Base-by-base conservation (phyloP, 805 yeast species). In the Priceomyces medius region DNA sequence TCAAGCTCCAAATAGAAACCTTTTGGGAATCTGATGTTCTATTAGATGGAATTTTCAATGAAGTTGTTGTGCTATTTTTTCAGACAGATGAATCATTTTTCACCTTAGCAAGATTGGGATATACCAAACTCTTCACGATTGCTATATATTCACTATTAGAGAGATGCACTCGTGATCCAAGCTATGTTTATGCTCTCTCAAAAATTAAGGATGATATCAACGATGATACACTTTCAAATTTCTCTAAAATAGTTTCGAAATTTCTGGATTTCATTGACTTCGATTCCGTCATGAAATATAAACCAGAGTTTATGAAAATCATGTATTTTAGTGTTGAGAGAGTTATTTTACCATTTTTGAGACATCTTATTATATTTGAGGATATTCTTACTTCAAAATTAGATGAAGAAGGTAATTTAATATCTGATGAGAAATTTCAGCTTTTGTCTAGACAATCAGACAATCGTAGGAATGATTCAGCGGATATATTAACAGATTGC, bases 81-180 rank as follows among this genome's bases (percentile, higher is more conserved):
- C 76, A 73, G 47, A 70, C 76, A 4, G 68, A 67, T 40, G 76
- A 73, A 42, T 67, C 79, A 0, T 58, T 74, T 7, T 54, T 51
- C 5, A 62, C 71, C 1, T 42, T 73, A 19, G 49, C 66, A 14
- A 58, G 61, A n/a, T 43, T 60, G 10, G 68, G 65, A 1, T 47
- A 56, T 41, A 48, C 59, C 4, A 68, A 65, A 37, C 35, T 57
- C 29, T 45, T 68, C 18, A 51, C 65, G 1, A 39, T 55, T 4
- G 43, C 53, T 8, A 38, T 60, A 7, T 51, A 37, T 45, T 65
- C 65, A 3, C 36, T 61, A 7, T 19, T 44, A 10, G 33, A 40
- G 17, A 40, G 38, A 13, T 35, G 43, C 20, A 35, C 43, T 12
- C 23, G 34, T 5, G 39, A 40, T 28, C 36, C 24, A 4, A 33